Base-by-base conservation (phyloP, 768 basidiomycete species). In the Serpula lacrymans region DNA sequence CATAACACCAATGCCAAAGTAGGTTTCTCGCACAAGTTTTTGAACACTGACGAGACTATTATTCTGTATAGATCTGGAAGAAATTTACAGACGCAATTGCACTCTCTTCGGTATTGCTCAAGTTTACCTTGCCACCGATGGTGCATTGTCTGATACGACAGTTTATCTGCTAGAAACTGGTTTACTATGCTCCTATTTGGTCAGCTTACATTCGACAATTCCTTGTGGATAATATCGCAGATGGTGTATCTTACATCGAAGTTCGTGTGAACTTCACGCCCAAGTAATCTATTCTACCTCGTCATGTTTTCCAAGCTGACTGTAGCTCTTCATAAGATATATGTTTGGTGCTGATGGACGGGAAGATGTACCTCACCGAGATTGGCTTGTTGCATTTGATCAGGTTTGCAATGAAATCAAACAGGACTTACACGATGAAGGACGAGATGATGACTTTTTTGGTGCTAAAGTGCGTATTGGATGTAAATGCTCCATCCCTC, bases 221-320 rank as follows among this genome's bases (percentile, higher is more conserved):
- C 55, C 65, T 90, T 42, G 55, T 68, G 21, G 67, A 76, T 23
- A 80, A 75, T 1, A 71, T 86, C 12, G 76, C 73, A 22, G 87
- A 90, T 52, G 84, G 84, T 0, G 77, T 88, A 27, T 81, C 70
- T 2, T 88, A 88, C 53, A 58, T 79, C 9, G 87, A 89, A 62
- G 69, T 74, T 9, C 74, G 85, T 24, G 69, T 87, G 32, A 81
- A 82, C 57, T 88, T 88, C 53, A 58, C 68, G 29, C 51, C 59
- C 44, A 78, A 73, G 83, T 84, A 46, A 42, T 67, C 54, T 35
- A 27, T 13, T 12, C 45, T 17, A 16, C 27, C 13, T 4, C 12
- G 36, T 12, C 6, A 6, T 11, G 24, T 24, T 22, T 29, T 32
- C 7, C 4, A 24, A 25, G 43, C 12, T 42, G 3, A 14, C 6